Conservation (phyloP, 345 rosid species). For the Anastatica hierochuntica region DNA sequence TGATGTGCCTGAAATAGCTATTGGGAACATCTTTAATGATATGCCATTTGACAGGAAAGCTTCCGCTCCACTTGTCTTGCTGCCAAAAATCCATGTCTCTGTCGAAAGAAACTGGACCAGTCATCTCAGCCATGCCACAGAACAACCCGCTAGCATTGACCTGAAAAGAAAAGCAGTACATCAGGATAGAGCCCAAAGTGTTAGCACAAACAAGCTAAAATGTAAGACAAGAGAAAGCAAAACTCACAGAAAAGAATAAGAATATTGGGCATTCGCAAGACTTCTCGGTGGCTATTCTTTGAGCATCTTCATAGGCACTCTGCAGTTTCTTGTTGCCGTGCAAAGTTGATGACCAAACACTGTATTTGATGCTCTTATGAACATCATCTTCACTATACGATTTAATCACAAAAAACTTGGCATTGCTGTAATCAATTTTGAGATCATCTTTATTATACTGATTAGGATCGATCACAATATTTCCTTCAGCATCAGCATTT, state of each 20-base stretch:
- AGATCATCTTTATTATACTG: slow-evolving; percentile 76
- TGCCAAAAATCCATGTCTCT: slow-evolving; percentile 97
- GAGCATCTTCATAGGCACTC: slow-evolving; percentile 66
- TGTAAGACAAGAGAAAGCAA: not conserved
- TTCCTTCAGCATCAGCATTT: slow-evolving; percentile 45
- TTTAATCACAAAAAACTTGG: slow-evolving; percentile 82
- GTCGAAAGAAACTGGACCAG: slow-evolving; percentile 68
- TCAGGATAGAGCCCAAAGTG: slow-evolving; percentile 11
- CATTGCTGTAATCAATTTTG: slow-evolving; percentile 41
- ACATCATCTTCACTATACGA: slow-evolving; percentile 98
- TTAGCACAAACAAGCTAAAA: not conserved
- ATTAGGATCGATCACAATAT: slow-evolving; percentile 46
- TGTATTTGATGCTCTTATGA: slow-evolving; percentile 93
- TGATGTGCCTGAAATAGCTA: slow-evolving; percentile 66
- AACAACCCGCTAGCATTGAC: slow-evolving; percentile 97
- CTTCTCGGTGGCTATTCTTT: slow-evolving; percentile 42
- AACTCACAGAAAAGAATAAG: slow-evolving; percentile 83
- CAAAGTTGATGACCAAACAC: slow-evolving; percentile 90
- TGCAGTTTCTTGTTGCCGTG: slow-evolving; percentile 94
- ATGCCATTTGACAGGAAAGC: slow-evolving; percentile 94
- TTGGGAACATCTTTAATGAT: slow-evolving; percentile 79
- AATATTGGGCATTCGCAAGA: slow-evolving; percentile 61
- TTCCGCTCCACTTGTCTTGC: slow-evolving; percentile 98
- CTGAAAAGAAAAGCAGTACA: slow-evolving; percentile 27
- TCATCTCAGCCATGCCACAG: slow-evolving; percentile 97